phyloP scores from a whole-genome alignment of 768 basidiomycete genomes.

The Suillus alpinus region DNA sequence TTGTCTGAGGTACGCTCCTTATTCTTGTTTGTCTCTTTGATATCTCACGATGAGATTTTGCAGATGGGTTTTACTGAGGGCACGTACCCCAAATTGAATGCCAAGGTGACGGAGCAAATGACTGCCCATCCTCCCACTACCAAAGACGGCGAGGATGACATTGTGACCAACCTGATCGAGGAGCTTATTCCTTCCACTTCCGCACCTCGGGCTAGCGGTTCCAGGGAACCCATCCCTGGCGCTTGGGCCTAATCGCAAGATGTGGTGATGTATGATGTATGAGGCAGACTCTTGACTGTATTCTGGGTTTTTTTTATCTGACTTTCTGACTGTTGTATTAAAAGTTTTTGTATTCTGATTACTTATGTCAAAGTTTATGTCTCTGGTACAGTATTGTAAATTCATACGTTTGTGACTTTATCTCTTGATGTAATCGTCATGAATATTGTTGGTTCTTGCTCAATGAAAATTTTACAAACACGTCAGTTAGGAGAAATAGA shows the following conservation, averaged over 20 bases:
- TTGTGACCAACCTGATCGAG: constrained; percentile 61
- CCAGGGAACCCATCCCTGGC: constrained; percentile 38
- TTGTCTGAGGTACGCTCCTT: constrained; percentile 57
- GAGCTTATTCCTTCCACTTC: constrained; percentile 47
- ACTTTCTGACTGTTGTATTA: constrained; percentile 3
- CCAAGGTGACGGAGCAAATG: constrained; percentile 50
- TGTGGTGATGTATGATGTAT: neutral
- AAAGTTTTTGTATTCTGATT: neutral
- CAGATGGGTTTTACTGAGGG: constrained; percentile 76
- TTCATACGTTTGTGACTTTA: neutral
- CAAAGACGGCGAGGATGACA: constrained; percentile 62
- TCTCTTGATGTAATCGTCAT: neutral
- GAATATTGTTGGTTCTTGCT: too few relatives aligned
- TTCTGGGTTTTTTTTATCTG: neutral
- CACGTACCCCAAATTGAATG: constrained; percentile 49
- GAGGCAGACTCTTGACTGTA: neutral
- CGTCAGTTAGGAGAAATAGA: neutral
- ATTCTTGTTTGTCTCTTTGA: neutral
- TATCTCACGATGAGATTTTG: constrained; percentile 11
- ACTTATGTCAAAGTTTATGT: neutral
- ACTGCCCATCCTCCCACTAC: constrained; percentile 37
- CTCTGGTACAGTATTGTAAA: neutral
- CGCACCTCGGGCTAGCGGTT: constrained; percentile 34
- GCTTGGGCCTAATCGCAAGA: constrained; percentile 39
- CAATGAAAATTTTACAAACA: neutral